Evolutionary conservation across 345 rosid genomes (phyloP).

Genomic region (Combretum micranthum): DNA sequence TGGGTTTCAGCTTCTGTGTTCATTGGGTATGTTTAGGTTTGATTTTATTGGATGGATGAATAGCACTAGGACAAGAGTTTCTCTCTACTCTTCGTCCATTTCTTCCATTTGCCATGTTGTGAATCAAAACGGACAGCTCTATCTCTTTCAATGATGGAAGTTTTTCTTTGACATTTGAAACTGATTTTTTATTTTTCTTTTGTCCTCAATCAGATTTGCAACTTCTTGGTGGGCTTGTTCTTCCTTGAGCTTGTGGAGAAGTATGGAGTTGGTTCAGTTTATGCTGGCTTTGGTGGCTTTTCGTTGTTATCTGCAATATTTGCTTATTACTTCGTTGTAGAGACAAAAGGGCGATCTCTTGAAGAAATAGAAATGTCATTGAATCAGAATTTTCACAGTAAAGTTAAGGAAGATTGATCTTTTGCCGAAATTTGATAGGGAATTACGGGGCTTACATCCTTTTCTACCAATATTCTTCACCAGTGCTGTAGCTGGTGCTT

Average conservation of each 20-base stretch:
- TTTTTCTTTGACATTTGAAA: too few relatives aligned
- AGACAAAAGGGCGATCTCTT: slow-evolving; percentile 71
- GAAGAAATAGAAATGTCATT: slow-evolving; percentile 73
- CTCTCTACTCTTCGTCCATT: not conserved
- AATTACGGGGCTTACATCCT: too few relatives aligned
- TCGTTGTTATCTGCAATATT: slow-evolving; percentile 58
- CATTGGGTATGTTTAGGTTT: slow-evolving; percentile 50
- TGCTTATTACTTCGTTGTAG: slow-evolving; percentile 43
- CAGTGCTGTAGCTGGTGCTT: too few relatives aligned
- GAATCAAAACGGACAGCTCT: too few relatives aligned
- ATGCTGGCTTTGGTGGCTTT: slow-evolving; percentile 50
- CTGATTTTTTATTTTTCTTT: not conserved
- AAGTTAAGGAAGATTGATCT: slow-evolving; percentile 8
- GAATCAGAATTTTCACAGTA: slow-evolving; percentile 19
- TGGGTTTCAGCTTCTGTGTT: slow-evolving; percentile 66
- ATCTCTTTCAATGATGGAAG: too few relatives aligned
- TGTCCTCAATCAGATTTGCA: slow-evolving; percentile 43
- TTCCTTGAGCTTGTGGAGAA: slow-evolving; percentile 58
- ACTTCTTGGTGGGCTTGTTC: slow-evolving; percentile 72
- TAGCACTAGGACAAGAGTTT: too few relatives aligned
- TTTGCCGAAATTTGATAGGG: not conserved
- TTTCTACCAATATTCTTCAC: too few relatives aligned
- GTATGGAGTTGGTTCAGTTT: slow-evolving; percentile 52
- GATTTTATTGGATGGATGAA: not conserved
- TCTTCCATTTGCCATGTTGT: not conserved